Conservation (phyloP, 352 stramenopile species). For the Pythium angustatum region DNA sequence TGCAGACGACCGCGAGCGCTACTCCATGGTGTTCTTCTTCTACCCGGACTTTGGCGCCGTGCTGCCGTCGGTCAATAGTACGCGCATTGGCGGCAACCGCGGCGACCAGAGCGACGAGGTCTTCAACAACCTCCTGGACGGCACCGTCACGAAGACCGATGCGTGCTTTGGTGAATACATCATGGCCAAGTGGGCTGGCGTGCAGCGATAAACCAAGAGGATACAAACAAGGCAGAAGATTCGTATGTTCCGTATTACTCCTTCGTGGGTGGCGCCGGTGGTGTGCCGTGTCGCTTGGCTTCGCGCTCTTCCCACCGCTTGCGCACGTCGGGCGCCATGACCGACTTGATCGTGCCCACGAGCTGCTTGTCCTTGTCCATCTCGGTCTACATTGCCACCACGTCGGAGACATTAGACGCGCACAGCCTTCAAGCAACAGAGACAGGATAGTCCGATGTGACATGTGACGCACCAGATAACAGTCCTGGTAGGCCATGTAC, state of each 20-base stretch:
- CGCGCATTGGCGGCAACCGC: slow-evolving; percentile 51
- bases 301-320: slow-evolving; percentile 52
- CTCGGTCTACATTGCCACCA: slow-evolving; percentile 47
- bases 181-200: slow-evolving; percentile 77
- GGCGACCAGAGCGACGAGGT: slow-evolving; percentile 25
- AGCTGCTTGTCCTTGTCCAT: slow-evolving; percentile 61
- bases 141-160: slow-evolving; percentile 52
- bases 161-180: slow-evolving; percentile 82
- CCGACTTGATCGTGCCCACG: slow-evolving; percentile 61
- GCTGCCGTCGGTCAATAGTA: slow-evolving; percentile 42
- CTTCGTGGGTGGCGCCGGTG: too few species aligned
- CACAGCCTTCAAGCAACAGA: too few species aligned
- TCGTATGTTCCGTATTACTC: too few species aligned
- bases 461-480: slow-evolving; percentile 51
- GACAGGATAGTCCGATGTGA: not conserved
- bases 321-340: slow-evolving; percentile 62
- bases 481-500: slow-evolving; percentile 77
- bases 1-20: slow-evolving; percentile 67
- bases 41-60: slow-evolving; percentile 79
- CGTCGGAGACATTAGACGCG: not conserved
- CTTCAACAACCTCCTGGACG: slow-evolving; percentile 79
- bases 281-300: slow-evolving; percentile 18
- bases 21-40: slow-evolving; percentile 87
- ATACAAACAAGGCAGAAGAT: too few species aligned
- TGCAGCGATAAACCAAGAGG: slow-evolving; percentile 44